These are phyloP conservation scores for Amanita thiersii DNA, from an alignment of 768 basidiomycete genomes.

Conservation along the genomic window DNA sequence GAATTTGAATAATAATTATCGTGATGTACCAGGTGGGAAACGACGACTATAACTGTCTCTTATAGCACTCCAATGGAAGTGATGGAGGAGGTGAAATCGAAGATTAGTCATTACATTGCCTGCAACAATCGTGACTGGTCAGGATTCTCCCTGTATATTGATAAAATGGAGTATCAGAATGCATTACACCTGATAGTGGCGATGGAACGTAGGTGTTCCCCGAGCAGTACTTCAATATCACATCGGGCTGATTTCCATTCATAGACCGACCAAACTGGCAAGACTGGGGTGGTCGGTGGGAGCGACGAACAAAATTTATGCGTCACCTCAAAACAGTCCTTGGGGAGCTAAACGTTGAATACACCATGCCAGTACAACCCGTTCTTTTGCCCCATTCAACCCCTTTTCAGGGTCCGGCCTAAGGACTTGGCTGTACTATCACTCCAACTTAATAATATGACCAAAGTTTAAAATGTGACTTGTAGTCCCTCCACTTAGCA, in stretches of 20 bases:
- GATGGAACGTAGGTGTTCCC: slow-evolving; percentile 54
- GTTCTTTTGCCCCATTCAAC: slow-evolving; percentile 39
- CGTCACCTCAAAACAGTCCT: slow-evolving; percentile 59
- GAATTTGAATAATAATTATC: background rate
- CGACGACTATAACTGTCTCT: slow-evolving; percentile 53
- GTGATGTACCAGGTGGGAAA: slow-evolving; percentile 45
- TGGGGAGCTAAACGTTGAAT: slow-evolving; percentile 68
- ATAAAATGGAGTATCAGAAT: slow-evolving; percentile 76
- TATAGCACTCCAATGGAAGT: slow-evolving; percentile 67
- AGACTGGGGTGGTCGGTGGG: slow-evolving; percentile 80
- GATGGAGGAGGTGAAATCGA: slow-evolving; percentile 56
- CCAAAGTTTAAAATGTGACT: too few relatives aligned
- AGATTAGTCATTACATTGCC: slow-evolving; percentile 49
- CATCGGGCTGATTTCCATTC: slow-evolving; percentile 4
- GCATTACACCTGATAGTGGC: slow-evolving; percentile 57
- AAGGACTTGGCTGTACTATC: too few relatives aligned
- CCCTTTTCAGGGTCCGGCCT: too few relatives aligned
- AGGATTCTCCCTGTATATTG: slow-evolving; percentile 53
- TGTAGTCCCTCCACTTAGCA: too few relatives aligned
- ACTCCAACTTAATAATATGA: too few relatives aligned
- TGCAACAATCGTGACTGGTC: slow-evolving; percentile 72
- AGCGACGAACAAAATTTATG: slow-evolving; percentile 70
- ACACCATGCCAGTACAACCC: slow-evolving; percentile 68
- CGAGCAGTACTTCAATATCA: background rate
- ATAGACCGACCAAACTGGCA: slow-evolving; percentile 79